A percentile compares a stretch with the other conserved stretches of the same genome.
Evolutionary conservation across 768 basidiomycete species (phyloP).

Genomic region (Suillus sp.): DNA sequence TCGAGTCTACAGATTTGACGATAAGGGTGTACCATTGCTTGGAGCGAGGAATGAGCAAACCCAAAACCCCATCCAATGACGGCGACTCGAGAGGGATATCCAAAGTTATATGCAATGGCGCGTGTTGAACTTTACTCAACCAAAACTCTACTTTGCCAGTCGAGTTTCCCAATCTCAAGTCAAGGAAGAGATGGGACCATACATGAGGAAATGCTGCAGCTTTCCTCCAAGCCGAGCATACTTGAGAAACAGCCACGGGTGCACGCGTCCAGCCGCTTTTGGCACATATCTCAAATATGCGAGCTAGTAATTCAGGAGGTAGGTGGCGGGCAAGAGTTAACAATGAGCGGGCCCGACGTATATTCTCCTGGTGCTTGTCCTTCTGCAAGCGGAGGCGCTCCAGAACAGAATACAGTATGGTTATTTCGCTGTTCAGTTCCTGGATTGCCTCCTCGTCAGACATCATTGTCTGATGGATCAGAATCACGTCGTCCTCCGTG

Average conservation of each 20-base stretch:
- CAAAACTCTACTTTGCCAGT: conserved; percentile 48
- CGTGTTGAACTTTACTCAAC: conserved; percentile 48
- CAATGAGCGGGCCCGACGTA: conserved; percentile 46
- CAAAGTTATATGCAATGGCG: conserved; percentile 48
- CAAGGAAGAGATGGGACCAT: conserved; percentile 60
- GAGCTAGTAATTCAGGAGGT: conserved; percentile 54
- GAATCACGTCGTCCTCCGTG: conserved; percentile 23
- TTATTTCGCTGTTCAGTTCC: conserved; percentile 45
- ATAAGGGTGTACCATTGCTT: conserved; percentile 48
- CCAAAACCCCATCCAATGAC: conserved; percentile 39
- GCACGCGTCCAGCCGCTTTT: conserved; percentile 53
- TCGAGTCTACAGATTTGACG: conserved; percentile 41
- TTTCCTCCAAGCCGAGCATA: conserved; percentile 60
- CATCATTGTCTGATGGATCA: conserved; percentile 26
- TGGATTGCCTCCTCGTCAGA: conserved; percentile 45
- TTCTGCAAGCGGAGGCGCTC: conserved; percentile 46
- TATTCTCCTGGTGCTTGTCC: conserved; percentile 42
- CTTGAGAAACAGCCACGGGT: conserved; percentile 57
- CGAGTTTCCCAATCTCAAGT: conserved; percentile 46
- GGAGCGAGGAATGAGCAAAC: conserved; percentile 40
- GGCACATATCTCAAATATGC: conserved; percentile 55
- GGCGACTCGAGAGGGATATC: conserved; percentile 35
- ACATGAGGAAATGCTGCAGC: conserved; percentile 52
- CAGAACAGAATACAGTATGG: conserved; percentile 40
- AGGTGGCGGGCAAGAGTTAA: conserved; percentile 59